Evolutionary conservation across 352 stramenopile genomes (phyloP).

Genomic region (Globisporangium rhizosaccharum): DNA sequence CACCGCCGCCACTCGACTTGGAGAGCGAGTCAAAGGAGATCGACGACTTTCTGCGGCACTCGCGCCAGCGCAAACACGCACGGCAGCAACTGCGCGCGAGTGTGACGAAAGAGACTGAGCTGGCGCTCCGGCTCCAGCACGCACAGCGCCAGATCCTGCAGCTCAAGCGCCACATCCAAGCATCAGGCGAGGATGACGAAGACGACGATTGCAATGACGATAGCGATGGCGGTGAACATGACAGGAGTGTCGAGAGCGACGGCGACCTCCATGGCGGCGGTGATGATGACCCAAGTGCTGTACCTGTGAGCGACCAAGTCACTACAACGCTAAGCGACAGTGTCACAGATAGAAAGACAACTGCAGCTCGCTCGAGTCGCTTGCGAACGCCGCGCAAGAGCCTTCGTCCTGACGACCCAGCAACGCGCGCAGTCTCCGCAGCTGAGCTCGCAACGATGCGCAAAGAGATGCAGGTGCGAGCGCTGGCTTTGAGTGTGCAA

Average conservation of each 20-base stretch:
- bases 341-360: not conserved
- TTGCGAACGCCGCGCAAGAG: not conserved
- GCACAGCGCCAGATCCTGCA: slow-evolving; percentile 64
- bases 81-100: slow-evolving; percentile 30
- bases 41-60: slow-evolving; percentile 44
- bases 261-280: not conserved
- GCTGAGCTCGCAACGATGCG: slow-evolving; percentile 23
- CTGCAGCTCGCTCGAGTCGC: not conserved
- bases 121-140: slow-evolving; percentile 63
- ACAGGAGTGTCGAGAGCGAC: not conserved
- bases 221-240: not conserved
- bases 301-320: not conserved
- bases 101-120: slow-evolving; percentile 45
- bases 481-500: no score
- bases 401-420: not conserved
- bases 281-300: not conserved
- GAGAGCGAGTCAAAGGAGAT: slow-evolving; percentile 52
- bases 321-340: not conserved
- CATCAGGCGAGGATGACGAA: slow-evolving; percentile 2
- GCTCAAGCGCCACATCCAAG: slow-evolving; percentile 60
- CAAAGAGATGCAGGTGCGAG: slow-evolving; percentile 48
- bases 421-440: not conserved
- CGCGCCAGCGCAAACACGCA: slow-evolving; percentile 23
- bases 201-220: not conserved
- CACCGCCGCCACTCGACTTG: slow-evolving; percentile 25